Conservation (phyloP, 257 asterid genomes). For the Solanum infundibuliforme region DNA sequence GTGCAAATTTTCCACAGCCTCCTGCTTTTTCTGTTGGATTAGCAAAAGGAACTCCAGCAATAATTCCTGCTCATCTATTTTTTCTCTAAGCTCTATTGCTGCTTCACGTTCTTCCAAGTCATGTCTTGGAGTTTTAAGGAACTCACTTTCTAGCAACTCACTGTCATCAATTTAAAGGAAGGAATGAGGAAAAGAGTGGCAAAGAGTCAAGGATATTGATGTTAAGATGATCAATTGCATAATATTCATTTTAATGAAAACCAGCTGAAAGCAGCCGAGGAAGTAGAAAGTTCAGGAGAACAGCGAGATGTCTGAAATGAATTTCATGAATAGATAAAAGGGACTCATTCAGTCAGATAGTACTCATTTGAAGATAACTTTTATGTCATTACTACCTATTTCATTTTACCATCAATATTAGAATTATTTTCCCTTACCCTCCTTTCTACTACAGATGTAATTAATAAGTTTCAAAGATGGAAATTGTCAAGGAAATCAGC, state of each 20-base stretch:
- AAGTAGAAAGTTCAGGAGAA: not conserved
- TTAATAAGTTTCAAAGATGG: not conserved
- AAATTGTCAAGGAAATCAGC: not conserved
- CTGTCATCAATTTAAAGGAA: constrained; percentile 24
- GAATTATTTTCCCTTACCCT: not conserved
- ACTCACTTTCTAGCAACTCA: constrained; percentile 83
- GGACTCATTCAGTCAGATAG: not conserved
- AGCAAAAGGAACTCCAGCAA: constrained; percentile 73
- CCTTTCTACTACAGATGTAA: not conserved
- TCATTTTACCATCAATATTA: not conserved
- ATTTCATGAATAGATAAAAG: not conserved
- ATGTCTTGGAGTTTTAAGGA: constrained; percentile 67
- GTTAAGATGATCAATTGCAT: not conserved
- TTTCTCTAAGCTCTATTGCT: constrained; percentile 67
- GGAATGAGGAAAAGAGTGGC: constrained; percentile 3
- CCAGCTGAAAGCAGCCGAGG: not conserved
- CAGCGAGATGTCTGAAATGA: not conserved
- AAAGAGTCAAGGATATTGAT: not conserved
- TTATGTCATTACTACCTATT: not conserved
- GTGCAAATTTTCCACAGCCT: constrained; percentile 47
- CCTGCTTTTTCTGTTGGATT: constrained; percentile 72
- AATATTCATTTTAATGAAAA: not conserved
- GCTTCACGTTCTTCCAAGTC: constrained; percentile 79
- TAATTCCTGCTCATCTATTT: constrained; percentile 81
- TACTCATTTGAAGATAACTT: not conserved